These are phyloP conservation scores for Scenedesmus sp. DNA, from an alignment of 163 green algal species.

Conservation along the genomic window DNA sequence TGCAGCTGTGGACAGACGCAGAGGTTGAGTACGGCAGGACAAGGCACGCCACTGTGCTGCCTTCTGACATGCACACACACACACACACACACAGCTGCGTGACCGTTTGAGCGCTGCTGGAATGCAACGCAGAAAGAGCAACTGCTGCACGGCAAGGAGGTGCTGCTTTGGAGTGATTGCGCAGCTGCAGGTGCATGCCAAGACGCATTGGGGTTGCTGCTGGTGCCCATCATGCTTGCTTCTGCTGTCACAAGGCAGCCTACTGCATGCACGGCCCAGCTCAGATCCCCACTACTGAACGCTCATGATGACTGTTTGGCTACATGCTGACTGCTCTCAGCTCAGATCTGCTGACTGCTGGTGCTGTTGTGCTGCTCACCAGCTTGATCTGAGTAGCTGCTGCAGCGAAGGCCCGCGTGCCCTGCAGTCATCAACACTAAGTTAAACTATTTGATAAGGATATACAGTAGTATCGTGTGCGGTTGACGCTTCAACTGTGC, in stretches of 20 bases:
- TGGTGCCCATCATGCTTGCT: not conserved
- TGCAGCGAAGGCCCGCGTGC: conserved; percentile 44
- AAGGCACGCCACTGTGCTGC: too few species aligned
- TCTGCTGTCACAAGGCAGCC: not conserved
- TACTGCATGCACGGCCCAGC: not conserved
- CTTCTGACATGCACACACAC: too few species aligned
- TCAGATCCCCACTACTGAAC: not conserved
- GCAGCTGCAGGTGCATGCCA: not conserved
- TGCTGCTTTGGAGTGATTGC: not conserved
- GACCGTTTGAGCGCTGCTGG: not conserved
- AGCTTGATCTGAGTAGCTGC: conserved; percentile 54
- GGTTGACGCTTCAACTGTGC: not conserved
- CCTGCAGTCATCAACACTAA: not conserved
- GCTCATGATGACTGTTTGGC: not conserved
- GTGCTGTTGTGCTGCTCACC: conserved; percentile 26
- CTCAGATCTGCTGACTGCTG: not conserved
- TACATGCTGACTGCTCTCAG: not conserved
- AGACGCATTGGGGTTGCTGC: not conserved
- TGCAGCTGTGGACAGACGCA: too few species aligned
- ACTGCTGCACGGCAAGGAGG: not conserved
- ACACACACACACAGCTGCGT: too few species aligned
- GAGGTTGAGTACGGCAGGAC: too few species aligned
- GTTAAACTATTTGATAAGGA: not conserved
- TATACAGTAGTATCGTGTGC: not conserved
- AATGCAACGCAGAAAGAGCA: not conserved